Evolutionary conservation across 371 early-diverging fungal species (phyloP).

Genomic region (Saksenaea oblongispora): DNA sequence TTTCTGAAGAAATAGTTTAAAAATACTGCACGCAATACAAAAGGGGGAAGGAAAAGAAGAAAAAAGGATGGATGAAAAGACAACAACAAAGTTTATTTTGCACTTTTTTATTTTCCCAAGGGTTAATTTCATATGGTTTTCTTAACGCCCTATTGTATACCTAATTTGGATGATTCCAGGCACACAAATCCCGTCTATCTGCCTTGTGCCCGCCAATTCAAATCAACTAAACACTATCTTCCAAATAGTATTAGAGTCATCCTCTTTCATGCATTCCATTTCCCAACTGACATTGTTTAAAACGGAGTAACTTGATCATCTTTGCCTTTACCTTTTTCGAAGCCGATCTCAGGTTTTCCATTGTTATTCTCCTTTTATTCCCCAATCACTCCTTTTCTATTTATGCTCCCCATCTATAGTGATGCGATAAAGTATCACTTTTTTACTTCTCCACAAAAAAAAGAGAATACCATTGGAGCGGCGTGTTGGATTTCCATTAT

Average conservation of each 20-base stretch:
- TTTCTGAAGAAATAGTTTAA: not conserved
- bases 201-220: conserved; percentile 7
- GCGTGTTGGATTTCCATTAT: not conserved
- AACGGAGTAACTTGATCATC: conserved; percentile 3
- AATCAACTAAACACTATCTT: not conserved
- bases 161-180: not conserved
- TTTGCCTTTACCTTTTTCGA: not conserved
- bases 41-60: not conserved
- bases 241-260: not conserved
- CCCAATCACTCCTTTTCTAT: not conserved
- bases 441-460: not conserved
- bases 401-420: not conserved
- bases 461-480: not conserved
- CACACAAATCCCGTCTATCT: not conserved
- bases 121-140: conserved; percentile 4
- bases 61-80: not conserved
- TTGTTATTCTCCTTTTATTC: not conserved
- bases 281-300: not conserved
- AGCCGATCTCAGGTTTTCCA: not conserved
- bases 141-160: conserved; percentile 4
- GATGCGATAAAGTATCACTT: no score
- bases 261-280: conserved; percentile 1
- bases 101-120: conserved; percentile 4
- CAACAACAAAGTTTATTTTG: conserved; percentile 4
- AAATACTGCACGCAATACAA: not conserved